A percentile compares a stretch with the other conserved stretches of the same genome.
Evolutionary conservation across 208 protist species (phyloP).

Genomic region (Trypanosoma scelopori): DNA sequence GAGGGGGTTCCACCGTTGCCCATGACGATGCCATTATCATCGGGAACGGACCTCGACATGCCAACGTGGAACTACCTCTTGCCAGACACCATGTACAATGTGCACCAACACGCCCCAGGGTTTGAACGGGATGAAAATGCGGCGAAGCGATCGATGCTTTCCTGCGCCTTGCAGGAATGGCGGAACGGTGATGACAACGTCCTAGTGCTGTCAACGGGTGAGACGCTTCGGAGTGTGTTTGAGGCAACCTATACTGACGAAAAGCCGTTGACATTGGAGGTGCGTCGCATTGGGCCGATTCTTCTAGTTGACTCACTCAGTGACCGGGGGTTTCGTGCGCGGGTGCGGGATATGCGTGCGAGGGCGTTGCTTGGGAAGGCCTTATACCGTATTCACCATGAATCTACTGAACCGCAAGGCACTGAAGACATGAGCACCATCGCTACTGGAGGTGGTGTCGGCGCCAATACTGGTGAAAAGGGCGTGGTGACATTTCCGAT

Average conservation of each 20-base stretch:
- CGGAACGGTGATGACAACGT: constrained; percentile 49
- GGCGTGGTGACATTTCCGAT: constrained; percentile 33
- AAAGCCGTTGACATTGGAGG: constrained; percentile 54
- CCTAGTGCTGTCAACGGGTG: constrained; percentile 63
- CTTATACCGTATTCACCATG: constrained; percentile 70
- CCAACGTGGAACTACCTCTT: constrained; percentile 75
- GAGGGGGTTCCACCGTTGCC: constrained; percentile 64
- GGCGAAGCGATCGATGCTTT: constrained; percentile 62
- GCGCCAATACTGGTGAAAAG: neutral
- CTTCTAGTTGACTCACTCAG: constrained; percentile 63
- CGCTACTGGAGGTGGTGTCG: neutral
- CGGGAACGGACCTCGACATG: constrained; percentile 70
- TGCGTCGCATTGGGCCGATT: constrained; percentile 63
- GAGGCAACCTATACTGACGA: constrained; percentile 51
- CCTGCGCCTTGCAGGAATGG: constrained; percentile 56
- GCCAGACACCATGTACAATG: constrained; percentile 60
- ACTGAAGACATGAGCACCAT: constrained; percentile 1
- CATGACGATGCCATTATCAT: constrained; percentile 43
- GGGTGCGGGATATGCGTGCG: constrained; percentile 56
- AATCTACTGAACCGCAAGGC: constrained; percentile 3
- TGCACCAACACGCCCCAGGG: constrained; percentile 79
- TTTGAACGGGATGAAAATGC: constrained; percentile 63
- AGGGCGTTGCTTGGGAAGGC: constrained; percentile 72
- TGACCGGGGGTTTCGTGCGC: constrained; percentile 22
- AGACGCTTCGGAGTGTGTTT: constrained; percentile 73